phyloP scores from a whole-genome alignment of 2,329 filamentous ascomycete genomes.

The Talaromyces atroroseus region DNA sequence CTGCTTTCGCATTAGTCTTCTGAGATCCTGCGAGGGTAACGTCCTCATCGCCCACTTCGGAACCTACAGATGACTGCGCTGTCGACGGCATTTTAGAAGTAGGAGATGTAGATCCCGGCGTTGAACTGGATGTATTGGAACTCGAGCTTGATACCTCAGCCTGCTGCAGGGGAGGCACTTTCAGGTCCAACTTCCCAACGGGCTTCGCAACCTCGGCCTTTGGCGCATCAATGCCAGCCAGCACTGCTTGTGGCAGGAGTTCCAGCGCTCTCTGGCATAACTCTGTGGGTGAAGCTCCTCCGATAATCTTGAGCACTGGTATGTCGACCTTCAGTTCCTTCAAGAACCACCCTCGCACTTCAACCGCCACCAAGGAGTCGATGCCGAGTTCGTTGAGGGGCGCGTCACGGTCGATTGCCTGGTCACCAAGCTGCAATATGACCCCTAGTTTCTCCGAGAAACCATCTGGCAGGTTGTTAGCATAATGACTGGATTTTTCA shows the following conservation, averaged over 20 bases:
- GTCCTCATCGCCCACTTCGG: background rate
- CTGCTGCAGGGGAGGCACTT: too few relatives aligned
- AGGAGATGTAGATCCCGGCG: slow-evolving; percentile 17
- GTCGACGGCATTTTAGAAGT: slow-evolving; percentile 3
- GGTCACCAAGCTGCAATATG: slow-evolving; percentile 39
- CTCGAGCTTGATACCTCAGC: slow-evolving; percentile 29
- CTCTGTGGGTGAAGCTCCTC: slow-evolving; percentile 18
- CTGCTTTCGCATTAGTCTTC: slow-evolving; percentile 1
- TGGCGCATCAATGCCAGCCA: too few relatives aligned
- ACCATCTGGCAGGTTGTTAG: background rate
- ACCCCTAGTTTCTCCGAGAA: slow-evolving; percentile 26
- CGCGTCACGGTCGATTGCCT: slow-evolving; percentile 41
- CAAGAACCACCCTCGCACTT: slow-evolving; percentile 37
- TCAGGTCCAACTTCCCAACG: too few relatives aligned
- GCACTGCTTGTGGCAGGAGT: too few relatives aligned
- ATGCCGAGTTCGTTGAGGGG: slow-evolving; percentile 36
- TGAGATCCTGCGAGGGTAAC: background rate
- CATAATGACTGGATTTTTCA: too few relatives aligned
- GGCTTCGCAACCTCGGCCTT: too few relatives aligned
- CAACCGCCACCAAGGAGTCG: slow-evolving; percentile 14
- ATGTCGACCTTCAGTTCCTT: slow-evolving; percentile 42
- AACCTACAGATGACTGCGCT: slow-evolving; percentile 13
- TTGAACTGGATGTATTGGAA: background rate
- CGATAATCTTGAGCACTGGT: slow-evolving; percentile 43
- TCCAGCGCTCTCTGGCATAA: too few relatives aligned